Base-by-base conservation (phyloP, 306 rosid species). In the Cicer bijugum region DNA sequence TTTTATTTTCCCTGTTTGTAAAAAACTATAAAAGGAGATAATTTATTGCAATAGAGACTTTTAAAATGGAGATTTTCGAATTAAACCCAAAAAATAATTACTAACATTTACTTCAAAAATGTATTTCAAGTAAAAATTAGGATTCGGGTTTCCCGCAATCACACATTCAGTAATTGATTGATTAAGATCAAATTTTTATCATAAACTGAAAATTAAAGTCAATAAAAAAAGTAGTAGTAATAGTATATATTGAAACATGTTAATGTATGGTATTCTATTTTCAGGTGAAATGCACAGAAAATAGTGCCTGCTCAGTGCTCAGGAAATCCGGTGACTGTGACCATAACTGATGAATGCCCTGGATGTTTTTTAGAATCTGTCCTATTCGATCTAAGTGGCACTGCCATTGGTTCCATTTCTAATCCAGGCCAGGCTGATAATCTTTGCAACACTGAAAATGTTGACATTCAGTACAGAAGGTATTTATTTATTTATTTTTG, bases 401-500 rank as follows among this genome's bases (percentile, higher is more conserved):
- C 83, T 63, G 92, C 92, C 1, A 81, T 91, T 55, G 95, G 92
- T 42, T 88, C 88, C 83, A 81, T 91, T 89, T 92, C 97, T 12
- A 11, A 2, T 35, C 10, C 78, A 8, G 88, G 86, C 1, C 28
- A 63, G 1, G 85, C 47, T 20, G 16, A 75, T 12, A 62, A 48
- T 63, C 86, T 91, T 10, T 86, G 86, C 8, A 75, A 81, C 7
- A 80, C 66, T 14, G 92, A 91, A 14, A 40, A 16, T 0, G 12
- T 91, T 60, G 81, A 87, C 6, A 37, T 91, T 80, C 87, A 85
- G 7, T 74, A 77, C 19, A 70, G 37, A 83, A 89, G 92, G 96
- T 86, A 50, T 19, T 19, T 19, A 19, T 19, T 19, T 19, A n/a
- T n/a, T n/a, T n/a, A n/a, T n/a, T n/a, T n/a, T 19, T 19, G 1